Base-by-base conservation (phyloP, 257 asterid species). In the Pogostemon cablin region DNA sequence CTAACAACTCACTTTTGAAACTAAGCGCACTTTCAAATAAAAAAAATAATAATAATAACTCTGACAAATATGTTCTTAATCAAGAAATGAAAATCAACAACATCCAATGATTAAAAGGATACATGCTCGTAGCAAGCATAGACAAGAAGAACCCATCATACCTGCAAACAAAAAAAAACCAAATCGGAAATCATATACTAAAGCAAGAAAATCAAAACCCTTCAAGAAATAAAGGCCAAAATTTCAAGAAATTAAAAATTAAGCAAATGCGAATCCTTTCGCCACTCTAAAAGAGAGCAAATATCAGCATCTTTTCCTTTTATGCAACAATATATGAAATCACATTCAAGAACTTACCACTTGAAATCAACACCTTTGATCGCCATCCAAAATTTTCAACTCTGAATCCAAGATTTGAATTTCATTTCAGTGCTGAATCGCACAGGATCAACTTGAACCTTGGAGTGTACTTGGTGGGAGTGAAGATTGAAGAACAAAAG, bases 61-160 rank as follows among this genome's bases (percentile, higher is more conserved):
- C 42, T 40, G 44, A 47, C 47, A 11, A 52, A 41, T 6, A 58
- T 9, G 61, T 60, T 56, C 9, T 4, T 9, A 15, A 62, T 66
- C 68, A 71, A 72, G 74, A 72, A 80, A 56, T 7, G 56, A 76
- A 25, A 78, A 54, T 72, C 69, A 44, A 60, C 71, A 79, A 39
- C 50, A 34, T 57, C 58, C 52, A 58, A 43, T 58, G 62, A 46
- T 38, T 44, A 60, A 68, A 80, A 93, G 98, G 98, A 93, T 93
- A 91, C 99, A 85, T 77, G 62, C 97, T 93, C n/a, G 95, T 93
- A 11, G 96, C 97, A 20, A 93, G 87, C 99, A 93, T 93, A 70
- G 96, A 89, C 84, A 93, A 76, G 93, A 93, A 93, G 82, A 93
- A 93, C 71, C 99, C 99, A 91, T 93, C 97, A 63, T 91, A 93